These are phyloP conservation scores for Hypocreales sp. DNA, from an alignment of 2,329 filamentous ascomycete genomes.

Conservation along the genomic window DNA sequence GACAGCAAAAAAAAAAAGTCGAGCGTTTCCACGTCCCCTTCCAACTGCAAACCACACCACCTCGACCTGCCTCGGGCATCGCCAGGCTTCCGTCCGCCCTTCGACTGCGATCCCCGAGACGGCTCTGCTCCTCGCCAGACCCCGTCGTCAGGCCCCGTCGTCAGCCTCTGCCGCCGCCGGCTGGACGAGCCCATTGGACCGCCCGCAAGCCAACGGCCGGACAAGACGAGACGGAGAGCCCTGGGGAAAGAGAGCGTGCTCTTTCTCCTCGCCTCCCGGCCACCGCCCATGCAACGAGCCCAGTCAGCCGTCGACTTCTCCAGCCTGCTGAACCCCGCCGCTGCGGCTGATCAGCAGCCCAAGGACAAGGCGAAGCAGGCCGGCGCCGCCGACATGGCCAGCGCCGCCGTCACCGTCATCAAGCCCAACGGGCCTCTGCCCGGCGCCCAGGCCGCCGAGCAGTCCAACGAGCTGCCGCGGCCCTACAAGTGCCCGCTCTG, in stretches of 20 bases:
- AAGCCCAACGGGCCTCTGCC: conserved; percentile 48
- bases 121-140: too few relatives aligned
- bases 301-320: conserved; percentile 60
- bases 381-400: conserved; percentile 29
- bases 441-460: conserved; percentile 42
- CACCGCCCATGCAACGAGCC: conserved; percentile 68
- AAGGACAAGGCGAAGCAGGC: conserved; percentile 15
- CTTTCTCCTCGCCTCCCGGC: too few relatives aligned
- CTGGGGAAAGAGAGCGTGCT: too few relatives aligned
- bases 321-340: conserved; percentile 52
- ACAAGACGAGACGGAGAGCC: too few relatives aligned
- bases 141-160: too few relatives aligned
- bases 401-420: conserved; percentile 36
- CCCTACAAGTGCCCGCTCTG: conserved; percentile 98
- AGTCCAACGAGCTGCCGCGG: conserved; percentile 59
- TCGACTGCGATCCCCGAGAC: too few relatives aligned
- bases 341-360: conserved; percentile 9
- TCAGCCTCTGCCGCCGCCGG: too few relatives aligned
- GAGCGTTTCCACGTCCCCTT: too few relatives aligned
- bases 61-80: conserved; percentile 1
- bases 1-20: neutral
- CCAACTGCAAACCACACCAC: conserved; percentile 5
- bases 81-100: neutral
- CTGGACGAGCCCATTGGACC: too few relatives aligned
- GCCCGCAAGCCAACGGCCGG: too few relatives aligned